Conservation (phyloP, 306 rosid species). For the Dryas octopetala region DNA sequence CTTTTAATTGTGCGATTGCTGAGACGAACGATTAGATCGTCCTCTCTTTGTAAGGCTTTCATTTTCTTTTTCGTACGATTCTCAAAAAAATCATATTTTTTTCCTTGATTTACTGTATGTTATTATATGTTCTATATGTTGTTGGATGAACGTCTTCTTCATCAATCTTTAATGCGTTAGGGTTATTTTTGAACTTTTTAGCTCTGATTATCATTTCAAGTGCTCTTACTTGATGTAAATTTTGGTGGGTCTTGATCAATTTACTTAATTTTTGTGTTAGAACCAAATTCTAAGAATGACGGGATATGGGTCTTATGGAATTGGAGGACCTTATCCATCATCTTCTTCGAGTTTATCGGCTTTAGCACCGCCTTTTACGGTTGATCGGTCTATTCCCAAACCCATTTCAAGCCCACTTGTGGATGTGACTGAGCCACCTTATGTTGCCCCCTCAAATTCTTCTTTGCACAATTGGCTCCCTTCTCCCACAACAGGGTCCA, state of each 20-base stretch:
- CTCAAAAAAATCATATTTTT: background rate
- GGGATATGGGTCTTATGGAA: conserved; percentile 51
- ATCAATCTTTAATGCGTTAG: background rate
- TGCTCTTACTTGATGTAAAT: conserved; percentile 1
- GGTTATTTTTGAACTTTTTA: conserved; percentile 1
- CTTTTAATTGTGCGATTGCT: background rate
- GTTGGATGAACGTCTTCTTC: conserved; percentile 13
- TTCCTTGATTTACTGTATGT: background rate
- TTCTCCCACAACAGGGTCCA: conserved; percentile 34
- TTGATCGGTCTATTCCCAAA: conserved; percentile 39
- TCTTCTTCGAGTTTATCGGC: conserved; percentile 72
- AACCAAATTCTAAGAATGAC: conserved; percentile 41
- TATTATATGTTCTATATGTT: background rate
- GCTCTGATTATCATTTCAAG: conserved; percentile 1
- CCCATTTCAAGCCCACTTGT: conserved; percentile 39
- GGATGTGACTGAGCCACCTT: conserved; percentile 52
- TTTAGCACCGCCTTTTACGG: conserved; percentile 76
- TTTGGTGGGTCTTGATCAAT: conserved; percentile 32
- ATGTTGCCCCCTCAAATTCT: conserved; percentile 32
- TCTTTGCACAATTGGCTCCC: conserved; percentile 46
- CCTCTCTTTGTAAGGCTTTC: conserved; percentile 2
- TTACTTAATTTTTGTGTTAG: conserved; percentile 23
- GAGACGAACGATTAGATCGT: background rate
- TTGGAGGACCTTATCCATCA: conserved; percentile 42
- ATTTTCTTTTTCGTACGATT: background rate